phyloP scores from a whole-genome alignment of 768 basidiomycete genomes.

The Boletus pseudo-olivaceus region DNA sequence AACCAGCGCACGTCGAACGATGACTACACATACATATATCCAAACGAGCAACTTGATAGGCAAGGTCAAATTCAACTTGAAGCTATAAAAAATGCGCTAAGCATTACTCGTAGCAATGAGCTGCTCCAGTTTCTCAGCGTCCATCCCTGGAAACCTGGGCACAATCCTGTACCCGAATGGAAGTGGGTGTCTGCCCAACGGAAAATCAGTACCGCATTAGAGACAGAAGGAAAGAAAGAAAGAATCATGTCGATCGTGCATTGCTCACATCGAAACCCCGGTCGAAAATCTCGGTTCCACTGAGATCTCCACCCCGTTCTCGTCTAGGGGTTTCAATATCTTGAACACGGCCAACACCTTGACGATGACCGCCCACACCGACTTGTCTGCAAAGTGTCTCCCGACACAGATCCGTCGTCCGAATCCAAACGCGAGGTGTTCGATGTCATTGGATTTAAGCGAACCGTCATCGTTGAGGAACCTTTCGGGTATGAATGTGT shows the following conservation, averaged over 20 bases:
- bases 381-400: constrained; percentile 16
- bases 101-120: background rate
- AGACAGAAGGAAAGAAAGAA: no score
- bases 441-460: constrained; percentile 2
- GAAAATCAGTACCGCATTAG: background rate
- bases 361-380: constrained; percentile 10
- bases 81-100: background rate
- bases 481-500: constrained; percentile 37
- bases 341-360: constrained; percentile 12
- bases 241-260: background rate
- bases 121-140: background rate
- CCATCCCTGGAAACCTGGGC: background rate
- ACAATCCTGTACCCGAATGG: constrained; percentile 2
- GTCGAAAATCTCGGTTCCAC: constrained; percentile 3
- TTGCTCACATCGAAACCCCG: constrained; percentile 2
- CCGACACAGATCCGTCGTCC: constrained; percentile 25
- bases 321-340: constrained; percentile 6
- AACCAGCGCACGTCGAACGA: background rate
- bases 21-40: background rate
- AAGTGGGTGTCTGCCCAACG: background rate
- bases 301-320: constrained; percentile 4
- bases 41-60: background rate
- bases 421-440: constrained; percentile 20
- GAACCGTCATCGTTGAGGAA: constrained; percentile 31
- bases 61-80: no score